phyloP scores from a whole-genome alignment of 495 filamentous ascomycete genomes.

The Aspergillus haitiensis region DNA sequence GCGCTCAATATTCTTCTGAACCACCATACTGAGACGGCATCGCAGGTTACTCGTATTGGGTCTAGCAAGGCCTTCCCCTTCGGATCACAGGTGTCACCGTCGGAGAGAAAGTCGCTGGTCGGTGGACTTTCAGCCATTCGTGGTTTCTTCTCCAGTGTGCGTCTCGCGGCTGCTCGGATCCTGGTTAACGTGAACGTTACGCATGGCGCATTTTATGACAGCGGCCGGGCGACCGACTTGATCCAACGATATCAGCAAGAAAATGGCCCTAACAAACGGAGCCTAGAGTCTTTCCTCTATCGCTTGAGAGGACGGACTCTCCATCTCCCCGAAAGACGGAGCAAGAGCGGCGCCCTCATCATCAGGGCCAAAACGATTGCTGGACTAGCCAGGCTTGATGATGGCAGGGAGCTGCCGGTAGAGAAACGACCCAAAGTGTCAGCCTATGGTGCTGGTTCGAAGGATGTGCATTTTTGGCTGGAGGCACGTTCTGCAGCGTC shows the following conservation, averaged over 20 bases:
- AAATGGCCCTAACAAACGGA: constrained; percentile 17
- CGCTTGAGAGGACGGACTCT: constrained; percentile 41
- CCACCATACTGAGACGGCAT: constrained; percentile 37
- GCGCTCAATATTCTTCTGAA: constrained; percentile 55
- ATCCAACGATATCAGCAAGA: constrained; percentile 25
- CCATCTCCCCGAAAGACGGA: constrained; percentile 37
- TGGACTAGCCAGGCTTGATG: constrained; percentile 42
- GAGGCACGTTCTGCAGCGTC: constrained; percentile 3
- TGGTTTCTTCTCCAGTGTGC: constrained; percentile 68
- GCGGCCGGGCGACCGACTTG: constrained; percentile 27
- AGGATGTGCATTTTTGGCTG: constrained; percentile 50
- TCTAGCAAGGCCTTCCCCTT: constrained; percentile 42
- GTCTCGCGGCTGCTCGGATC: constrained; percentile 61
- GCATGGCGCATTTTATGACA: constrained; percentile 39
- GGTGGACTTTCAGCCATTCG: constrained; percentile 53
- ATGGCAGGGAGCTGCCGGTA: constrained; percentile 33
- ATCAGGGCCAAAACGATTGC: constrained; percentile 44
- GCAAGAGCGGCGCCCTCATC: constrained; percentile 32
- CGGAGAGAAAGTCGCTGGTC: constrained; percentile 34
- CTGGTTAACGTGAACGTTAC: constrained; percentile 59
- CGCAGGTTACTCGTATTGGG: constrained; percentile 31
- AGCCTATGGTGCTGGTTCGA: constrained; percentile 38
- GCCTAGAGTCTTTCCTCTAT: constrained; percentile 46
- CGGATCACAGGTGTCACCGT: constrained; percentile 1
- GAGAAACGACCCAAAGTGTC: constrained; percentile 34